Conservation (phyloP, 352 stramenopile species). For the Phytopythium litorale region DNA sequence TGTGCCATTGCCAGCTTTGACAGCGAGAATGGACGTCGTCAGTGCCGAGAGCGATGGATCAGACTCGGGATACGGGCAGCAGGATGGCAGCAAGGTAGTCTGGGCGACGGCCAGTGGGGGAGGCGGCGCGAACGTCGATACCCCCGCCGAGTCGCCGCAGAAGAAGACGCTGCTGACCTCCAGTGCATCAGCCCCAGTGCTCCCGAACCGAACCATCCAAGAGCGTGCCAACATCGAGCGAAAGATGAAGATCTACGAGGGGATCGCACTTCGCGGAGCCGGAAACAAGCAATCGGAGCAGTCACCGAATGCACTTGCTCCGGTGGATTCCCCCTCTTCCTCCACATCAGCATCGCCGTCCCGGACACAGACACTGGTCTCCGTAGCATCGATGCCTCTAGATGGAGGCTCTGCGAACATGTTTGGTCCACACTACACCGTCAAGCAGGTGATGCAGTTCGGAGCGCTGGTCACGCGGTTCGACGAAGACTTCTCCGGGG, state of each 20-base stretch:
- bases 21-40: not conserved
- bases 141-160: not conserved
- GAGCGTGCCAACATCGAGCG: conserved; percentile 47
- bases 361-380: not conserved
- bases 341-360: not conserved
- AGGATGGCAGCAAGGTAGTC: not conserved
- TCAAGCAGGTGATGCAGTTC: conserved; percentile 59
- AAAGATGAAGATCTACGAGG: conserved; percentile 56
- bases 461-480: conserved; percentile 39
- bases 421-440: conserved; percentile 55
- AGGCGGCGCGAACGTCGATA: not conserved
- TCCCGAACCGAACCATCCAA: conserved; percentile 14
- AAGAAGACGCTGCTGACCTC: conserved; percentile 15
- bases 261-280: conserved; percentile 17
- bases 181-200: conserved; percentile 19
- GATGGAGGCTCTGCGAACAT: conserved; percentile 20
- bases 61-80: not conserved
- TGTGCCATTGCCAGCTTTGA: conserved; percentile 26
- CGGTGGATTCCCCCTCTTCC: not conserved
- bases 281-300: not conserved
- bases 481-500: conserved; percentile 52
- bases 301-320: not conserved
- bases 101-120: not conserved
- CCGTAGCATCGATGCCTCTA: conserved; percentile 1
- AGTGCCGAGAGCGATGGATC: not conserved